Conservation (phyloP, 441 rosid genomes). For the Adansonia grandidieri region DNA sequence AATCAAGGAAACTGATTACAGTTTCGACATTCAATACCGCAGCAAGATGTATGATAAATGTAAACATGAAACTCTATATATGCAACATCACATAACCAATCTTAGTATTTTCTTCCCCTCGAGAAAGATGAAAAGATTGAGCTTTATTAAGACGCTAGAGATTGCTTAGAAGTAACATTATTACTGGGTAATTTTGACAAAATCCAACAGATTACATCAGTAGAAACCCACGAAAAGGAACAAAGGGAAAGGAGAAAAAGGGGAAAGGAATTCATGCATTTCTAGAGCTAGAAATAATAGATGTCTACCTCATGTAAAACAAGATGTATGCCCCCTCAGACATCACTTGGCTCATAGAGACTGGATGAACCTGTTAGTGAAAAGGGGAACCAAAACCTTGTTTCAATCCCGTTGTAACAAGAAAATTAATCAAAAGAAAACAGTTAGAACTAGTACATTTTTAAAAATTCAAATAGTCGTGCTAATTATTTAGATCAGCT, state of each 20-base stretch:
- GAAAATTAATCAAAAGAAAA: not conserved
- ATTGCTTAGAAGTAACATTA: not conserved
- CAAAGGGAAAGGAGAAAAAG: not conserved
- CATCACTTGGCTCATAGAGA: conserved; percentile 83
- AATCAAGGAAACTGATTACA: not conserved
- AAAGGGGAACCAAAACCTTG: conserved; percentile 12
- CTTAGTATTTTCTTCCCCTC: not conserved
- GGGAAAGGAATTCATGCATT: not conserved
- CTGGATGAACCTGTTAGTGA: conserved; percentile 62
- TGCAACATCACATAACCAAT: not conserved
- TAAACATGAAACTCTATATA: not conserved
- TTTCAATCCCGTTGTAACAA: conserved; percentile 9
- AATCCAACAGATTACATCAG: not conserved
- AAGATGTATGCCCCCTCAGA: conserved; percentile 91
- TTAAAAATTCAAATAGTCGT: not conserved
- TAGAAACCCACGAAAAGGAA: not conserved
- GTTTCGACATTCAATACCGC: not conserved
- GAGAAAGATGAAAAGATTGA: not conserved
- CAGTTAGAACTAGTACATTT: not conserved
- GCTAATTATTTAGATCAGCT: not conserved
- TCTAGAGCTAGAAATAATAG: not conserved
- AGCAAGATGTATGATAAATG: not conserved
- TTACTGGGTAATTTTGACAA: not conserved
- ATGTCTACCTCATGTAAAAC: conserved; percentile 74
- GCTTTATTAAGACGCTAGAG: not conserved